Base-by-base conservation (phyloP, 75 land plant genomes). In the Ceratopteris richardii region DNA sequence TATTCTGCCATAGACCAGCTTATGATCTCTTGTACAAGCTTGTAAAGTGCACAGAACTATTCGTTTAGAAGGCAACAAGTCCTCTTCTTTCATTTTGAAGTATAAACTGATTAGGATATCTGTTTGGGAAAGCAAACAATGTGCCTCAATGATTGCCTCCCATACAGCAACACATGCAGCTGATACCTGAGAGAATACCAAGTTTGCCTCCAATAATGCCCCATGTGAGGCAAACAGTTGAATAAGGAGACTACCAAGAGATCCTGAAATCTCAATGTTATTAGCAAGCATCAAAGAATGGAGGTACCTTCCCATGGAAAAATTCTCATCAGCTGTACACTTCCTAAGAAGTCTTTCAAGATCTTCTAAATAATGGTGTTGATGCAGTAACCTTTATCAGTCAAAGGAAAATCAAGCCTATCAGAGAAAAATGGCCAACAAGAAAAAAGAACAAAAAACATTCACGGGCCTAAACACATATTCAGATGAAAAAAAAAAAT, bases 131-230 rank as follows among this genome's bases (percentile, higher is more conserved):
- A 63, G 61, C 53, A 44, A 37, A 21, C 37, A 33, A 53, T 64
- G 66, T 48, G 79, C 80, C 25, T 75, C 40, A 33, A 84, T 71
- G 65, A 80, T 52, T 31, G 83, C 74, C 54, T 77, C 75, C 64
- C 64, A 77, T 51, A 73, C 72, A 24, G 63, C 75, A 6, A 76
- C 47, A 21, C 54, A 24, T 0, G 50, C 30, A 1, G 19, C 17
- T 9, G 52, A 31, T 29, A 52, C 69, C 60, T 67, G 70, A 33
- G 73, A 71, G 56, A 84, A 77, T 52, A 77, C 59, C 9, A 51
- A 59, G 30, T 61, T 68, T 1, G 87, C 83, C 25, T 26, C 25
- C 11, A 30, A 46, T 13, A 68, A 13, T 13, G 21, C 29, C 5
- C 33, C 30, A 41, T 53, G 65, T 30, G 48, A 62, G 18, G 73